Evolutionary conservation across 371 early-diverging fungal species (phyloP).

Genomic region (Fennellomyces sp.): DNA sequence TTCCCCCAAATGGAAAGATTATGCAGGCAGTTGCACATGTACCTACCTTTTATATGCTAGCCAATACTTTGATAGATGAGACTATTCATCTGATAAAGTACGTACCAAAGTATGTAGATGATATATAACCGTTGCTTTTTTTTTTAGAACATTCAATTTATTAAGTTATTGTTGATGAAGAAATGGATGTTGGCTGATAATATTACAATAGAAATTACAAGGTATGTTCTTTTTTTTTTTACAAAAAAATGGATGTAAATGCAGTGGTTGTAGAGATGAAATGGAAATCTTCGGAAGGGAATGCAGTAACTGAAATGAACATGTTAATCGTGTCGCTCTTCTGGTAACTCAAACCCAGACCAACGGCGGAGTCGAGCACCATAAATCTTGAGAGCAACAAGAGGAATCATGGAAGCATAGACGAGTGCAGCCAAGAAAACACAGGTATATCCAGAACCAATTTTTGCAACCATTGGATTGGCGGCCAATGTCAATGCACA

Average conservation of each 20-base stretch:
- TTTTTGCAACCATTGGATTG: constrained; percentile 21
- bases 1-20: no score
- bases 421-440: constrained; percentile 25
- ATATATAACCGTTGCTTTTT: no score
- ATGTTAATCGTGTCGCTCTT: neutral
- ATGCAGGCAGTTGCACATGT: no score
- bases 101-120: no score
- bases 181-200: no score
- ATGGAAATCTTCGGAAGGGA: neutral
- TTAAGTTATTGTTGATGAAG: no score
- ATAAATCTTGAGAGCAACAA: constrained; percentile 18
- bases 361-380: constrained; percentile 18
- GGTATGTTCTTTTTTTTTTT: neutral
- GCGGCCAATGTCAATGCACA: constrained; percentile 36
- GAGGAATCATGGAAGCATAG: constrained; percentile 9
- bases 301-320: neutral
- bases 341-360: constrained; percentile 17
- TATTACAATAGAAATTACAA: neutral
- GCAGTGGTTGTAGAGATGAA: neutral
- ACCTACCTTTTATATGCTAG: no score
- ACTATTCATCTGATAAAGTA: no score
- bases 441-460: constrained; percentile 32
- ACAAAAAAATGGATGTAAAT: neutral
- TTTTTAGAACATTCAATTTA: no score
- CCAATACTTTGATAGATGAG: no score